Evolutionary conservation across 2,329 filamentous ascomycete species (phyloP).

Genomic region (Kalmusia sp.): DNA sequence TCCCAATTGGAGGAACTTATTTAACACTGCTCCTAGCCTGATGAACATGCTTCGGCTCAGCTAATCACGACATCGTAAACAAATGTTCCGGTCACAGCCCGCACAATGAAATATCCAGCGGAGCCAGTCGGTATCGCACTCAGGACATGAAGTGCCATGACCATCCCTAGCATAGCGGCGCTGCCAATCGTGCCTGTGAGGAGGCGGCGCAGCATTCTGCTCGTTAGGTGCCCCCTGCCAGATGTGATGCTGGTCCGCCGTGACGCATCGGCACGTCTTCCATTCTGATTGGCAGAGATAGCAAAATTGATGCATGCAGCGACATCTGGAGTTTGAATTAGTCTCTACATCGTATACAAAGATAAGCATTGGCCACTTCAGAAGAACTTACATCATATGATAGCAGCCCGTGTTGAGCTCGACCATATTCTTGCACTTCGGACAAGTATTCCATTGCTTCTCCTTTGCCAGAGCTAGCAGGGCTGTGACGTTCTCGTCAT

Average conservation of each 20-base stretch:
- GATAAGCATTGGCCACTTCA: no score
- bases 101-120: background rate
- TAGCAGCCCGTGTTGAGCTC: slow-evolving; percentile 20
- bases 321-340: slow-evolving; percentile 13
- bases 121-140: background rate
- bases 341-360: background rate
- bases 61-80: background rate
- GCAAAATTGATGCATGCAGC: slow-evolving; percentile 73
- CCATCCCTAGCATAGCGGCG: background rate
- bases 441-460: slow-evolving; percentile 21
- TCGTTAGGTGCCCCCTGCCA: background rate
- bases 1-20: no score
- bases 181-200: background rate
- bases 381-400: slow-evolving; percentile 22
- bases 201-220: background rate
- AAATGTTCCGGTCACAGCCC: background rate
- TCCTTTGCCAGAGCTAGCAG: slow-evolving; percentile 17
- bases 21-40: no score
- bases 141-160: background rate
- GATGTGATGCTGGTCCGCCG: slow-evolving; percentile 14
- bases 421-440: slow-evolving; percentile 23
- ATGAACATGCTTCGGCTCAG: no score
- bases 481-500: slow-evolving; percentile 14
- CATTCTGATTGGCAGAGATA: slow-evolving; percentile 65
- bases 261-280: slow-evolving; percentile 19